phyloP scores from a whole-genome alignment of 2,329 filamentous ascomycete species.

The Fusarium brachygibbosum region DNA sequence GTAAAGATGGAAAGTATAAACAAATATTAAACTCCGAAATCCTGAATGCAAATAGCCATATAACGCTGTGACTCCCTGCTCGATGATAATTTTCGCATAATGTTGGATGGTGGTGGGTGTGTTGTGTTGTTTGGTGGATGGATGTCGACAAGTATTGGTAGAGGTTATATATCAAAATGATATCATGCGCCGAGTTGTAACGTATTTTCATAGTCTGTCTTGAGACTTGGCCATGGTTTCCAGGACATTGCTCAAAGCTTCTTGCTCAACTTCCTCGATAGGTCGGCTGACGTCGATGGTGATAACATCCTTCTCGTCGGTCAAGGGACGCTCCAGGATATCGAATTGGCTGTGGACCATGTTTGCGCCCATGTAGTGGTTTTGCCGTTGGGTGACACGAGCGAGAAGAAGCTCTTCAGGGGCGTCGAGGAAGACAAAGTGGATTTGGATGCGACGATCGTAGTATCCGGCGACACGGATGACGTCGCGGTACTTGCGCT shows the following conservation, averaged over 20 bases:
- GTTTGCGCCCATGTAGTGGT: slow-evolving; percentile 94
- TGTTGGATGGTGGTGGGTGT: slow-evolving; percentile 10
- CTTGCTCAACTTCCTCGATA: slow-evolving; percentile 70
- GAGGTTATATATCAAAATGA: neutral
- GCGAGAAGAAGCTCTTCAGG: slow-evolving; percentile 80
- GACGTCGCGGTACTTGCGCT: slow-evolving; percentile 96
- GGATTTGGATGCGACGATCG: slow-evolving; percentile 78
- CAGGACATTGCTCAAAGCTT: slow-evolving; percentile 70
- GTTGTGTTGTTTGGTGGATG: neutral
- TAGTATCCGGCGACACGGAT: slow-evolving; percentile 86
- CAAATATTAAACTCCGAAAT: slow-evolving; percentile 35
- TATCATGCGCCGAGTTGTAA: neutral
- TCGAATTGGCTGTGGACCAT: slow-evolving; percentile 97
- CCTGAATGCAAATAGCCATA: slow-evolving; percentile 33
- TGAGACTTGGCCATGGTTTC: slow-evolving; percentile 60
- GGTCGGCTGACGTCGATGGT: slow-evolving; percentile 75
- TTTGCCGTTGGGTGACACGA: slow-evolving; percentile 79
- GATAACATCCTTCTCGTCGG: slow-evolving; percentile 79
- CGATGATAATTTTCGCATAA: slow-evolving; percentile 34
- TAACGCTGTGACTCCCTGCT: slow-evolving; percentile 50
- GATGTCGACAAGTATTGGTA: neutral
- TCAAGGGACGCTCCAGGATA: slow-evolving; percentile 83
- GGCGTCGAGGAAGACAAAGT: slow-evolving; percentile 93
- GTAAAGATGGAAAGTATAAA: slow-evolving; percentile 22
- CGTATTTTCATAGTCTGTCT: slow-evolving; percentile 34